A percentile compares a stretch with the other conserved stretches of the same genome.
Evolutionary conservation across 2,329 filamentous ascomycete genomes (phyloP).

Genomic region (Aspergillus sclerotialis): DNA sequence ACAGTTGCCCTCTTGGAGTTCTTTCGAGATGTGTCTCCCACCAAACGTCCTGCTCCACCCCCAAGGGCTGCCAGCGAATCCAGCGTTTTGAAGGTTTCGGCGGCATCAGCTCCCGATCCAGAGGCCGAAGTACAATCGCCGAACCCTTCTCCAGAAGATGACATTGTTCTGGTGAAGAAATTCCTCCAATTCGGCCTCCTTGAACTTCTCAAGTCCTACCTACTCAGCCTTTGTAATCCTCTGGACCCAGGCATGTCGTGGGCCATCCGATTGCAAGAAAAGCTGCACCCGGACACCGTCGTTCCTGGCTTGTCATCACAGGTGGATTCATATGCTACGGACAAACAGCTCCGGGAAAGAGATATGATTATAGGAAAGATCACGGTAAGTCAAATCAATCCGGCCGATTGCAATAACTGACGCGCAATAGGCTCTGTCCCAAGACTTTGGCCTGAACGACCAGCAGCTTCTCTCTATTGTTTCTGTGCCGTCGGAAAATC

Average conservation of each 20-base stretch:
- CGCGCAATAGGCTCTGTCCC: conserved; percentile 40
- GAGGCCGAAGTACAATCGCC: conserved; percentile 44
- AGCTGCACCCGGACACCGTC: conserved; percentile 45
- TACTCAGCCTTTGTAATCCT: conserved; percentile 35
- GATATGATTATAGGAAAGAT: conserved; percentile 53
- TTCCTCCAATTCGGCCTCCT: conserved; percentile 58
- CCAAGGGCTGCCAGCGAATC: conserved; percentile 49
- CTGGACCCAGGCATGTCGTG: conserved; percentile 37
- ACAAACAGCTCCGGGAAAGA: conserved; percentile 44
- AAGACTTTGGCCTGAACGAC: conserved; percentile 46
- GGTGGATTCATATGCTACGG: conserved; percentile 44
- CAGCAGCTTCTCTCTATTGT: conserved; percentile 42
- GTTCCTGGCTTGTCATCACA: conserved; percentile 45
- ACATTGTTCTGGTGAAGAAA: conserved; percentile 45
- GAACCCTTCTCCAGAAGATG: conserved; percentile 36
- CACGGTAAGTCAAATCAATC: conserved; percentile 29
- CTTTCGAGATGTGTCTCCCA: conserved; percentile 51
- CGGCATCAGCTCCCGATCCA: conserved; percentile 47
- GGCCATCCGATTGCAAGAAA: conserved; percentile 50
- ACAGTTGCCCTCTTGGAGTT: conserved; percentile 52
- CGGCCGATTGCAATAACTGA: neutral
- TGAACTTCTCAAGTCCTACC: conserved; percentile 55
- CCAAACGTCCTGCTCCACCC: conserved; percentile 53
- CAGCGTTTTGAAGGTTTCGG: conserved; percentile 25
- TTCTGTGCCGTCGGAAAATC: conserved; percentile 33